Evolutionary conservation across 1,284 basidiomycete genomes (phyloP).

Genomic region (Malassezia arunalokei): DNA sequence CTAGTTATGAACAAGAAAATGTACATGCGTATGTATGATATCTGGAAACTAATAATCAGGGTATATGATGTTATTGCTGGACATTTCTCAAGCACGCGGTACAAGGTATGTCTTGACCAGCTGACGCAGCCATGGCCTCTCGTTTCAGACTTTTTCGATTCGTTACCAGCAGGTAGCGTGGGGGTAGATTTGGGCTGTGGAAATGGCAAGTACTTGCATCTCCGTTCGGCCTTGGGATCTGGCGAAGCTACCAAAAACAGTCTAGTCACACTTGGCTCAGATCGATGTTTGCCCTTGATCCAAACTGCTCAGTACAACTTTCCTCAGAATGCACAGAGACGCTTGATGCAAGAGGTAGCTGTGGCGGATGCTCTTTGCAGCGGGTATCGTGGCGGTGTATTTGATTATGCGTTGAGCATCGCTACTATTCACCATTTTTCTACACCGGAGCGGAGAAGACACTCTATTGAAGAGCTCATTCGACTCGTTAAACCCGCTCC

Average conservation of each 20-base stretch:
- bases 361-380: conserved; percentile 38
- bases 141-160: conserved; percentile 65
- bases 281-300: conserved; percentile 62
- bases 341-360: conserved; percentile 27
- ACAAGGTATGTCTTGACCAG: conserved; percentile 57
- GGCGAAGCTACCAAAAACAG: background rate
- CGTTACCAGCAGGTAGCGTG: conserved; percentile 63
- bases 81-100: conserved; percentile 84
- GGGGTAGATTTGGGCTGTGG: conserved; percentile 92
- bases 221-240: conserved; percentile 25
- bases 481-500: conserved; percentile 15
- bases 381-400: conserved; percentile 21
- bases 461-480: conserved; percentile 33
- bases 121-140: conserved; percentile 71
- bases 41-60: conserved; percentile 6
- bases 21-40: conserved; percentile 40
- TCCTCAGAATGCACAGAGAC: conserved; percentile 2
- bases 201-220: conserved; percentile 81
- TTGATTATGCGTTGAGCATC: conserved; percentile 43
- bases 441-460: conserved; percentile 27
- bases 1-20: conserved; percentile 35
- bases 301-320: conserved; percentile 27
- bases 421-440: conserved; percentile 45
- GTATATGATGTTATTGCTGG: conserved; percentile 82
- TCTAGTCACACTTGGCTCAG: conserved; percentile 32